These are phyloP conservation scores for Echeveria elegans DNA, from an alignment of 164 flowering plant species.

Conservation along the genomic window DNA sequence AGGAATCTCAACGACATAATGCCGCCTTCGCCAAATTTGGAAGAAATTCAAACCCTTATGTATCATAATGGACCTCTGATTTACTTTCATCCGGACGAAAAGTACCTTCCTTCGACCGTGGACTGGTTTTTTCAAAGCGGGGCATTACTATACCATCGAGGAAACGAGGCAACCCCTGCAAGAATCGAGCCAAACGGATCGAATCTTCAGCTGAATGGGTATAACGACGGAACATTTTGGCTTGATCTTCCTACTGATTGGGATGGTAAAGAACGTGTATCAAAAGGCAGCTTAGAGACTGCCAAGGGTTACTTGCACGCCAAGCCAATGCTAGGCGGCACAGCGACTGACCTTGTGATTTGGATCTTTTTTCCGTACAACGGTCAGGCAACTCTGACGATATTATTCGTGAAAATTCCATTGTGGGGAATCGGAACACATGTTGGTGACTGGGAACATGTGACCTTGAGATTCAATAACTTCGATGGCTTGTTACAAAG, in stretches of 20 bases:
- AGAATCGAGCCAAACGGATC: too few species aligned
- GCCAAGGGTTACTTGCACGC: constrained; percentile 50
- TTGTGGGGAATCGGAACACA: constrained; percentile 46
- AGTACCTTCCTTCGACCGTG: too few species aligned
- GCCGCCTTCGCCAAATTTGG: too few species aligned
- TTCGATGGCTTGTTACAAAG: constrained; percentile 35
- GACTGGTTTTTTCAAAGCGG: too few species aligned
- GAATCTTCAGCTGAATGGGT: too few species aligned
- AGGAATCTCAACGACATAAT: too few species aligned
- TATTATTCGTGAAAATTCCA: constrained; percentile 25
- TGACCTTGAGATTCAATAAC: constrained; percentile 49
- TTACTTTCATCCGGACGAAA: too few species aligned
- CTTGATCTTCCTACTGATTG: constrained; percentile 59
- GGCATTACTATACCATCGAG: too few species aligned
- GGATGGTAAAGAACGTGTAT: constrained; percentile 34
- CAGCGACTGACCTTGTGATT: constrained; percentile 41
- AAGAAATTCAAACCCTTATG: too few species aligned
- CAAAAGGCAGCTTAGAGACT: constrained; percentile 45
- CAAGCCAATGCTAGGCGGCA: constrained; percentile 66
- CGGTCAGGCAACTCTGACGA: constrained; percentile 37
- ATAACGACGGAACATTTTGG: constrained; percentile 79
- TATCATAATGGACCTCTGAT: too few species aligned
- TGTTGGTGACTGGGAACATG: too few species aligned
- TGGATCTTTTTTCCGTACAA: constrained; percentile 86
- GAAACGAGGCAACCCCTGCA: too few species aligned